Conservation (phyloP, 2,329 filamentous ascomycete species). For the Sporothrix protearum region DNA sequence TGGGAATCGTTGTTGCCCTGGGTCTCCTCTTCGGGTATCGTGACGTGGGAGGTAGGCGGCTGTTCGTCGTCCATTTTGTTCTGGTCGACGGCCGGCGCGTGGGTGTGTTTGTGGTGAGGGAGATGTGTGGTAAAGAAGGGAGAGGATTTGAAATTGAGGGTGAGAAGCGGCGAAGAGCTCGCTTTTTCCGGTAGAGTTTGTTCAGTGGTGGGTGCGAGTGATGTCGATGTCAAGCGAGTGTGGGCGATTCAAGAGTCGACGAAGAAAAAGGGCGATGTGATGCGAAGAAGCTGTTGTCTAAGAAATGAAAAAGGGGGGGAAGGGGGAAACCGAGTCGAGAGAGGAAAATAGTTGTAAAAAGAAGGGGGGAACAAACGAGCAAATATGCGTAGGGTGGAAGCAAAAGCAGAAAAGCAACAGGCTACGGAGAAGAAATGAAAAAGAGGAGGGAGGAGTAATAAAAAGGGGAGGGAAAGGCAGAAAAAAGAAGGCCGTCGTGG, state of each 20-base stretch:
- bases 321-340: not conserved
- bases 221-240: not conserved
- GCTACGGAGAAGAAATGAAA: not conserved
- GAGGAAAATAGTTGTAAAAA: not conserved
- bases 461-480: not conserved
- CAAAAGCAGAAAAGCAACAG: not conserved
- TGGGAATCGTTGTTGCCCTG: not conserved
- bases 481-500: not conserved
- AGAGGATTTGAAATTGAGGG: not conserved
- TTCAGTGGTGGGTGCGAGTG: not conserved
- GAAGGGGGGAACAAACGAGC: not conserved
- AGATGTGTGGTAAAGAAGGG: not conserved
- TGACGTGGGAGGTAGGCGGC: slow-evolving; percentile 10
- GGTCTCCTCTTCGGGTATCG: slow-evolving; percentile 16
- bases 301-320: not conserved
- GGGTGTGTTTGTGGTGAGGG: not conserved
- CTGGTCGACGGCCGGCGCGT: not conserved
- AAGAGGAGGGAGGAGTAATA: slow-evolving; percentile 5
- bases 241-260: not conserved
- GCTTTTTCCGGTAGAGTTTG: not conserved
- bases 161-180: not conserved
- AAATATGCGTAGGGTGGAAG: not conserved
- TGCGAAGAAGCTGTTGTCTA: not conserved
- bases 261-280: not conserved
- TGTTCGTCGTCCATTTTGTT: slow-evolving; percentile 18